Conservation (phyloP, 1,139 yeast genomes). For the Taiozyma sp. region DNA sequence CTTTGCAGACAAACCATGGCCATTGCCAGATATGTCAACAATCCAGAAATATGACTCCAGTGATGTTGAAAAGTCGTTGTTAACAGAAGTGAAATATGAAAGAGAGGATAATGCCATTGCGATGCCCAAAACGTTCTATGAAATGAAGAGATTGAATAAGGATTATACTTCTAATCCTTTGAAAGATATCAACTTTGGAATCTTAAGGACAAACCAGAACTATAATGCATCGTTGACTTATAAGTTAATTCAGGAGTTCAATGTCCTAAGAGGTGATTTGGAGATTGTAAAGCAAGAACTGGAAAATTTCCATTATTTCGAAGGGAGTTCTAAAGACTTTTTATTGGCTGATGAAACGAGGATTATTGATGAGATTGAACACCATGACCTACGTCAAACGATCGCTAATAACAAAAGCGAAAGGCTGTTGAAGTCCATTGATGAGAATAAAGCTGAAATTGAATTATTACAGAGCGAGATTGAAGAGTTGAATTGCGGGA, state of each 20-base stretch:
- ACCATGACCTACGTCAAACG: conserved; percentile 17
- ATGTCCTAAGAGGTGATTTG: conserved; percentile 25
- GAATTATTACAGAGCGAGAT: conserved; percentile 29
- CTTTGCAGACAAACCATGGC: conserved; percentile 53
- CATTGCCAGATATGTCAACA: conserved; percentile 67
- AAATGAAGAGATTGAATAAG: conserved; percentile 60
- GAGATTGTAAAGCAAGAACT: conserved; percentile 26
- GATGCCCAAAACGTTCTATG: conserved; percentile 34
- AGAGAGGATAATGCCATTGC: conserved; percentile 28
- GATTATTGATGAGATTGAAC: conserved; percentile 13
- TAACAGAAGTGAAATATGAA: conserved; percentile 69
- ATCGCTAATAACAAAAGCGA: conserved; percentile 19
- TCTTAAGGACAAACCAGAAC: conserved; percentile 36
- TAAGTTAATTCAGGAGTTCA: conserved; percentile 40
- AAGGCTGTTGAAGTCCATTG: conserved; percentile 12
- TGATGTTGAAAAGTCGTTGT: conserved; percentile 75
- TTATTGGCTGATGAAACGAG: conserved; percentile 15
- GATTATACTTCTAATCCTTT: conserved; percentile 66
- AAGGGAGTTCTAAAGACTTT: conserved; percentile 22
- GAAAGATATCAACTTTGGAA: conserved; percentile 59
- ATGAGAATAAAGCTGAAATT: conserved; percentile 17
- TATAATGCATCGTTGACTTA: conserved; percentile 43
- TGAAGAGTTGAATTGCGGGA: conserved; percentile 27
- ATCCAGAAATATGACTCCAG: conserved; percentile 59
- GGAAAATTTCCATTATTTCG: conserved; percentile 22